These are phyloP conservation scores for Datura wrightii DNA, from an alignment of 257 asterid genomes.

Conservation along the genomic window DNA sequence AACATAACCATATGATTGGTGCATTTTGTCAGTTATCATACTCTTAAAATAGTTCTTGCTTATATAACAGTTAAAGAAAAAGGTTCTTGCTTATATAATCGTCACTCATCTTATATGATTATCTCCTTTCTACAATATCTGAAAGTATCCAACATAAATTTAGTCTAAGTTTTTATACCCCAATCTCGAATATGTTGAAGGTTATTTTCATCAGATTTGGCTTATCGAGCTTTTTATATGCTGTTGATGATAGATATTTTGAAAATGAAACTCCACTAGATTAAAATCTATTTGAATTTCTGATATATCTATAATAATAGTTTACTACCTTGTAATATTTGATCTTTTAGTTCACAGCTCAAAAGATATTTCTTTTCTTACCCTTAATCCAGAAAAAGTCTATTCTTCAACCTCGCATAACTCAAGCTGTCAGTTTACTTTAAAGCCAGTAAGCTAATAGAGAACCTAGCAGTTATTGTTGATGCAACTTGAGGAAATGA, in stretches of 20 bases:
- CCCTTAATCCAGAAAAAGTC: slow-evolving; percentile 20
- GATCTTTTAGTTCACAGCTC: slow-evolving; percentile 4
- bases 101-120: not conserved
- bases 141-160: not conserved
- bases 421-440: slow-evolving; percentile 3
- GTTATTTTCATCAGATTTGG: not conserved
- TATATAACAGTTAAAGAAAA: not conserved
- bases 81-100: not conserved
- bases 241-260: not conserved
- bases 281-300: slow-evolving; percentile 5
- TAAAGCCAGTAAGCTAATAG: slow-evolving; percentile 6
- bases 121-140: not conserved
- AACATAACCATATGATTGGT: slow-evolving; percentile 3
- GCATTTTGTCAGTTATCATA: not conserved
- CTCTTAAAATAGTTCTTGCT: slow-evolving; percentile 19
- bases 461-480: not conserved
- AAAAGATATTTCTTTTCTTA: slow-evolving; percentile 18
- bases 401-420: not conserved
- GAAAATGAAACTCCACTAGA: slow-evolving; percentile 1
- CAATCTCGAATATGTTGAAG: not conserved
- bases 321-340: not conserved
- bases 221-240: not conserved
- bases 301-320: not conserved
- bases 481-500: slow-evolving; percentile 14
- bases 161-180: not conserved